These are phyloP conservation scores for Datura wrightii DNA, from an alignment of 257 asterid genomes.

Conservation along the genomic window DNA sequence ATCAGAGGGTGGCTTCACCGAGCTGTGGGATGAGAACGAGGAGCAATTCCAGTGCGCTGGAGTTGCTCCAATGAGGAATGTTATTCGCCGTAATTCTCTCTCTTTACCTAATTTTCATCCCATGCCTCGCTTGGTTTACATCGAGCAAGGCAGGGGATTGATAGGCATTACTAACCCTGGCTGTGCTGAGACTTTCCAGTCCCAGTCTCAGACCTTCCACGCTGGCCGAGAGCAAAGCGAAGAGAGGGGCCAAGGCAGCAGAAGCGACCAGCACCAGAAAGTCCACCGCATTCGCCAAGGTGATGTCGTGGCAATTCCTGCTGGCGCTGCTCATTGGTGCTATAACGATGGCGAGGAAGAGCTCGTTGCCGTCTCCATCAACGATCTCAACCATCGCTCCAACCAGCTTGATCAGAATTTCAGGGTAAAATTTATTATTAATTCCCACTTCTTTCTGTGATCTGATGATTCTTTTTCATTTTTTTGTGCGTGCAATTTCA, in stretches of 20 bases:
- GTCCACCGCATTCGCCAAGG: conserved; percentile 63
- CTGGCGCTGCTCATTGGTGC: conserved; percentile 74
- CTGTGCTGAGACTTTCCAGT: conserved; percentile 66
- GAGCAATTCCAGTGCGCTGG: conserved; percentile 78
- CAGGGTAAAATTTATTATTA: conserved; percentile 48
- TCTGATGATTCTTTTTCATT: background rate
- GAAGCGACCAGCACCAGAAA: conserved; percentile 63
- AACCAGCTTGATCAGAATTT: conserved; percentile 76
- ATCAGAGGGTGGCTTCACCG: conserved; percentile 66
- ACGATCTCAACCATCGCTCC: conserved; percentile 67
- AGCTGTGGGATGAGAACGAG: conserved; percentile 62
- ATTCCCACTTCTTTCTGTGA: background rate
- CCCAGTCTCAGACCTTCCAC: conserved; percentile 24
- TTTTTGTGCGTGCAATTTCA: conserved; percentile 25
- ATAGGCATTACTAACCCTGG: conserved; percentile 65
- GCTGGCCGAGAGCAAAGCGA: conserved; percentile 22
- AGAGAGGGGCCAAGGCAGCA: conserved; percentile 13
- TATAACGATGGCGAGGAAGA: conserved; percentile 67
- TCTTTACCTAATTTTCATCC: conserved; percentile 75
- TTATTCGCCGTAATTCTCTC: conserved; percentile 55
- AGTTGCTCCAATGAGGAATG: conserved; percentile 53
- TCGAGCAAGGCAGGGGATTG: conserved; percentile 63
- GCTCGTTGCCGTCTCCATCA: conserved; percentile 58
- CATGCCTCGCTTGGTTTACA: conserved; percentile 63
- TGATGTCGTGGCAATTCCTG: conserved; percentile 67